Evolutionary conservation across 2,329 filamentous ascomycete genomes (phyloP), one percentile per base, ranked within the genome.

Genomic region (Apiospora phragmitis): DNA sequence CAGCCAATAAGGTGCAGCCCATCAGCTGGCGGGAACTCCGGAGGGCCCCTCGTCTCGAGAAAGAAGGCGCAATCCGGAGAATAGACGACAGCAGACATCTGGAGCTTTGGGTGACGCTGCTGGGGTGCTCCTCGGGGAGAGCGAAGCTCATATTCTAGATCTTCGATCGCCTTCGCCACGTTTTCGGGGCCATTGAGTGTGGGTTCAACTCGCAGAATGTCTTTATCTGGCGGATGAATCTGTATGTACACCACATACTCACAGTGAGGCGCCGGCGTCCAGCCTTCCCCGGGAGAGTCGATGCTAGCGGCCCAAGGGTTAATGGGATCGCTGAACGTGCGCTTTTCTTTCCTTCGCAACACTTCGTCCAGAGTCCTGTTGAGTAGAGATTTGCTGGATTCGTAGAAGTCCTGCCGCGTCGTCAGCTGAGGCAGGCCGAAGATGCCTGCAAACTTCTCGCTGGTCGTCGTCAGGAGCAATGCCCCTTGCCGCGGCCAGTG

Each of bases 381-480:
- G 45, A 98, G 85, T 21, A 97, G 83, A 68, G 84, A 83, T 77
- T 91, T 80, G 82, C 90, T 86, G 72, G 88, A 86, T 77, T 83
- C 79, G 79, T 89, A 90, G 77, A 87, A 90, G 67, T 88, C 84
- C 4, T 83, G 78, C 26, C 84, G 81, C 0, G 93, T 87, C 0
- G 93, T 86, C 68, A 99, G 87, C 80, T 98, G 94, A 35, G 96
- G 95, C 65, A 98, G 84, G 2, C 91, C 93, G 79, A 97, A 97
- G 70, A 98, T 91, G 59, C 96, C 95, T n/a, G 92, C 90, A 77
- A 96, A 96, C 83, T 97, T 98, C 78, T 97, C 93, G 80, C 94
- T 98, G 66, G 94, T 95, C 0, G 95, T 98, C 1, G 92, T 93
- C 78, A 98, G 84, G 45, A 98, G 84, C 67, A 96, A 89, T 18